Evolutionary conservation across 2,329 filamentous ascomycete genomes (phyloP).

Genomic region (Alternaria arborescens): DNA sequence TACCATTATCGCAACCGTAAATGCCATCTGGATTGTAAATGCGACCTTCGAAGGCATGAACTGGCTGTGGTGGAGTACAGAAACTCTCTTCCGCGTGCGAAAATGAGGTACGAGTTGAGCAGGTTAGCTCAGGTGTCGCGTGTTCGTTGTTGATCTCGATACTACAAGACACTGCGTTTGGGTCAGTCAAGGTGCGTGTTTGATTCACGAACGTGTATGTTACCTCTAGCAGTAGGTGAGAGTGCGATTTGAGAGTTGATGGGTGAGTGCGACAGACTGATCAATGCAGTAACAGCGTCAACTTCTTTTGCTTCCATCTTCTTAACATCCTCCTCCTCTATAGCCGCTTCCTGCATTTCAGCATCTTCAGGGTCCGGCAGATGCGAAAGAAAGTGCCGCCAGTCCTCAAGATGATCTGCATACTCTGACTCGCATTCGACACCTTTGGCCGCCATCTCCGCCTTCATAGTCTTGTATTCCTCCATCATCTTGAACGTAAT

Average conservation of each 20-base stretch:
- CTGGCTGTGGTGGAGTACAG: background rate
- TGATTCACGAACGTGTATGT: background rate
- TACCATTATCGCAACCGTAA: background rate
- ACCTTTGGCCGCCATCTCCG: constrained; percentile 4
- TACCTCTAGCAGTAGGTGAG: background rate
- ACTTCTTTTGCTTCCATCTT: background rate
- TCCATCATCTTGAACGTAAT: constrained; percentile 22
- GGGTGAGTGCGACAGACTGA: constrained; percentile 1
- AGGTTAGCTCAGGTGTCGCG: background rate
- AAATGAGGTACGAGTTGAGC: constrained; percentile 1
- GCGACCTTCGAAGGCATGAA: background rate
- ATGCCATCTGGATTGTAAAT: background rate
- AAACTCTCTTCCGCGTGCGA: background rate
- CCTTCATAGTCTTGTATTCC: constrained; percentile 18
- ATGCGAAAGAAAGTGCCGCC: constrained; percentile 11
- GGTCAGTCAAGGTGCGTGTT: background rate
- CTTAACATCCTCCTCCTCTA: background rate
- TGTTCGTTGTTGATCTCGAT: background rate
- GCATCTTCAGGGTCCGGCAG: background rate
- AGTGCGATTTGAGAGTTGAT: background rate
- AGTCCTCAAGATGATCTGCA: constrained; percentile 12
- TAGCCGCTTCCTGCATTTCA: background rate
- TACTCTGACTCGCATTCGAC: constrained; percentile 5
- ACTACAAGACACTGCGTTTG: background rate
- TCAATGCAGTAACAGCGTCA: constrained; percentile 11